Percentiles rank a stretch among this genome's conserved stretches.
Conservation (phyloP, 257 asterid species). For the Verbena officinalis region DNA sequence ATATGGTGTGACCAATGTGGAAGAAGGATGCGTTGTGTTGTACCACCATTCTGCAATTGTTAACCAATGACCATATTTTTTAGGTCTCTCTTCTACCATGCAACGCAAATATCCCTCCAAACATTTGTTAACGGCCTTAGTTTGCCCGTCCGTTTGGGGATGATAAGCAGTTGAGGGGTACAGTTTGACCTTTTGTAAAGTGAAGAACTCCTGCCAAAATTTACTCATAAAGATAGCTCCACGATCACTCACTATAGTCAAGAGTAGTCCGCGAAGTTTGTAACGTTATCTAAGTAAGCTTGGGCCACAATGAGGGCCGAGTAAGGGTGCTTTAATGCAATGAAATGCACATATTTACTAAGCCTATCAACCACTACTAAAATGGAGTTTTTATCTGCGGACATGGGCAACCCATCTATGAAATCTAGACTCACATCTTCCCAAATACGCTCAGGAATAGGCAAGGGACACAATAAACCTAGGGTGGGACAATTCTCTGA, state of each 20-base stretch:
- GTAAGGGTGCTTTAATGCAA: background rate
- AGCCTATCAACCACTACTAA: conserved; percentile 2
- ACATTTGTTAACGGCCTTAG: background rate
- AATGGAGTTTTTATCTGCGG: background rate
- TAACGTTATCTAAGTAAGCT: background rate
- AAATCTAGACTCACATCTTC: background rate
- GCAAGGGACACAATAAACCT: background rate
- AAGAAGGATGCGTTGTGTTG: background rate
- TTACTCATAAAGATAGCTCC: conserved; percentile 5
- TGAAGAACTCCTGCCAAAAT: background rate
- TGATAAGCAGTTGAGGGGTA: background rate
- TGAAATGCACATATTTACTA: conserved; percentile 13
- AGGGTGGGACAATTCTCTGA: background rate
- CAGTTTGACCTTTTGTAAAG: background rate
- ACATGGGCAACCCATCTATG: background rate
- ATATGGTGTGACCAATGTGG: background rate
- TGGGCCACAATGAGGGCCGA: background rate
- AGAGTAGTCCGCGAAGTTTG: background rate
- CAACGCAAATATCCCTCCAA: background rate
- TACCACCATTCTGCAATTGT: background rate
- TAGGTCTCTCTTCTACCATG: background rate
- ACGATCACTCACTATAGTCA: background rate
- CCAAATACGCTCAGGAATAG: conserved; percentile 3
- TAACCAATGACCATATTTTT: background rate
- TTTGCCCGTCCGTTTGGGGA: too few relatives aligned